Percentiles rank a stretch among this genome's conserved stretches.
These are phyloP conservation scores for Diplocarpon mali DNA, from an alignment of 2,329 filamentous ascomycete species.

Conservation along the genomic window DNA sequence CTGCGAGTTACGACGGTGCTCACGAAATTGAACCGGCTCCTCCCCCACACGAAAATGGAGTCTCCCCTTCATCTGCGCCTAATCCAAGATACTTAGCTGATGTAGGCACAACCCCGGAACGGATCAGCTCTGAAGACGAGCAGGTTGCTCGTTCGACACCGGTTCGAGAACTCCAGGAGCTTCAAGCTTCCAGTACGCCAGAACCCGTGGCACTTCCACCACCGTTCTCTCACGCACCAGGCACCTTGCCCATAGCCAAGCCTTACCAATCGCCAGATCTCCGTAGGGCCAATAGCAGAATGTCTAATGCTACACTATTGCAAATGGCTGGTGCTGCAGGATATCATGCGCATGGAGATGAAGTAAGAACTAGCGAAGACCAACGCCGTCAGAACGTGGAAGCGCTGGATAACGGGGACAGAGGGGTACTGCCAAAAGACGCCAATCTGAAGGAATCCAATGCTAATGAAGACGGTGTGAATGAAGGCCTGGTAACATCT, in stretches of 20 bases:
- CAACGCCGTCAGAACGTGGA: conserved; percentile 9
- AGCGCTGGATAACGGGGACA: conserved; percentile 27
- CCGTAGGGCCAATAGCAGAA: conserved; percentile 68
- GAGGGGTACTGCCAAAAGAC: conserved; percentile 30
- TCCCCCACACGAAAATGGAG: conserved; percentile 19
- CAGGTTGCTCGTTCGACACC: conserved; percentile 29
- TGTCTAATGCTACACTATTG: conserved; percentile 70
- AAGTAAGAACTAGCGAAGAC: conserved; percentile 14
- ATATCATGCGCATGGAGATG: conserved; percentile 31
- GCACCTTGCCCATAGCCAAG: conserved; percentile 55
- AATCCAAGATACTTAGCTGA: conserved; percentile 32
- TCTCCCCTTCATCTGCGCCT: conserved; percentile 3
- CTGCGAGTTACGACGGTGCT: conserved; percentile 19
- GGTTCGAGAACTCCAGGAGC: conserved; percentile 40
- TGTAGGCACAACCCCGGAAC: conserved; percentile 38
- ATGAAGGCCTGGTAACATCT: conserved; percentile 28
- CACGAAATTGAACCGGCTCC: conserved; percentile 20
- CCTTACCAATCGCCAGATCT: conserved; percentile 69
- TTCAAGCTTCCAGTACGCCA: conserved; percentile 47
- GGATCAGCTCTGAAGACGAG: conserved; percentile 48
- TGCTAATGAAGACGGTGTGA: conserved; percentile 26
- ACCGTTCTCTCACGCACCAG: conserved; percentile 64
- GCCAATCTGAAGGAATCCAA: conserved; percentile 25
- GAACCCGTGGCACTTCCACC: conserved; percentile 72
- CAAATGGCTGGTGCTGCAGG: conserved; percentile 62